Conservation (phyloP, 208 protist species). For the Crithidia brevicula region DNA sequence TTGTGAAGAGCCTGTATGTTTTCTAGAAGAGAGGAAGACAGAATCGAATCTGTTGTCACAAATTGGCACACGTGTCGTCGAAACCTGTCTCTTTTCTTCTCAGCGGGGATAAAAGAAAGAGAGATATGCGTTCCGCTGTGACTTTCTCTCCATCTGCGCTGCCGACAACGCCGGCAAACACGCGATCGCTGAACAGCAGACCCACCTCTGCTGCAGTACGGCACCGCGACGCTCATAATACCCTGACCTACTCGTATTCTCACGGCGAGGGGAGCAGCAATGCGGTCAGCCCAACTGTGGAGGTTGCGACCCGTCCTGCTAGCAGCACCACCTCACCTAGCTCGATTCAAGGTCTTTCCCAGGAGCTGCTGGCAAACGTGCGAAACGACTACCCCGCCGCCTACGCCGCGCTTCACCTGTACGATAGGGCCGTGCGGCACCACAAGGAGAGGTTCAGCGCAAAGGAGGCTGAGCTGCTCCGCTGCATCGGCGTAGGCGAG, state of each 20-base stretch:
- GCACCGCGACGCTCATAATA: not conserved
- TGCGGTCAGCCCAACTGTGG: not conserved
- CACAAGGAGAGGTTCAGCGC: slow-evolving; percentile 49
- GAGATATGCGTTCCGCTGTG: too few relatives aligned
- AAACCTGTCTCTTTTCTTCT: not conserved
- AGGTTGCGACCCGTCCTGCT: not conserved
- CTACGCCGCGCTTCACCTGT: slow-evolving; percentile 26
- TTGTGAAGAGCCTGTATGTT: too few relatives aligned
- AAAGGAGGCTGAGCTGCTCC: slow-evolving; percentile 73
- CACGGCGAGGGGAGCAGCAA: not conserved
- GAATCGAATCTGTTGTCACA: too few relatives aligned
- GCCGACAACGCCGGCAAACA: too few relatives aligned
- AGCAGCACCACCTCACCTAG: not conserved
- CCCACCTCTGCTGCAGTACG: not conserved
- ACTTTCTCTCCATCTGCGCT: too few relatives aligned
- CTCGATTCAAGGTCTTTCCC: not conserved
- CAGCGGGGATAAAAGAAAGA: too few relatives aligned
- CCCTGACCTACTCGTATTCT: not conserved
- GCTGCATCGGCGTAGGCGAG: slow-evolving; percentile 79
- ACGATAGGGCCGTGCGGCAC: slow-evolving; percentile 52
- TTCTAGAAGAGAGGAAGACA: too few relatives aligned
- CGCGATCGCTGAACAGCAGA: not conserved
- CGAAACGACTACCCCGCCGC: slow-evolving; percentile 34
- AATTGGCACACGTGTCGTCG: too few relatives aligned
- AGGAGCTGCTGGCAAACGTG: slow-evolving; percentile 11